Percentiles rank a stretch among this genome's conserved stretches.
Evolutionary conservation across 768 basidiomycete genomes (phyloP).

Genomic region (Termitomyces sp.): DNA sequence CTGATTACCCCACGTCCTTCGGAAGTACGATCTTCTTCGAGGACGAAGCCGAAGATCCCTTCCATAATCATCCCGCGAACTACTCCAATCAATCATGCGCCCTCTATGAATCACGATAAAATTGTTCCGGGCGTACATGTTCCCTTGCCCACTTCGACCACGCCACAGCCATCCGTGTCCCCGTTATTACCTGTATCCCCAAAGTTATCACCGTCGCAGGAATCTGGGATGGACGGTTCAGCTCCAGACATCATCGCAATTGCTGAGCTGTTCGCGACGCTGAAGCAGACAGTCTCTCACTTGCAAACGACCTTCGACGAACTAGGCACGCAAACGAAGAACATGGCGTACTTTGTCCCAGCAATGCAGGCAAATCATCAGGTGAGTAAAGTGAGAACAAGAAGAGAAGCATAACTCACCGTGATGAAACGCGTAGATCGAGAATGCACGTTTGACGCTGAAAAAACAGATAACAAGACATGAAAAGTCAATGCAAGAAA

Average conservation of each 20-base stretch:
- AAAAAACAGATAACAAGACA: slow-evolving; percentile 36
- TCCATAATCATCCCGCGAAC: slow-evolving; percentile 24
- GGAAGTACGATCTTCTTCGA: background rate
- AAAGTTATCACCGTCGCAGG: background rate
- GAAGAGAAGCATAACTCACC: slow-evolving; percentile 7
- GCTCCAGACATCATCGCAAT: slow-evolving; percentile 38
- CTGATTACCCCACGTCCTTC: slow-evolving; percentile 8
- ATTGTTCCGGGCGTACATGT: background rate
- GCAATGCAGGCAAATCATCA: slow-evolving; percentile 42
- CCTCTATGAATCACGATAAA: slow-evolving; percentile 1
- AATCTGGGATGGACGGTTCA: background rate
- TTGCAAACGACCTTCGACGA: slow-evolving; percentile 42
- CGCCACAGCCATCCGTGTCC: background rate
- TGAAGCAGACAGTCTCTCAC: slow-evolving; percentile 38
- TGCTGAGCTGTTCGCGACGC: slow-evolving; percentile 40
- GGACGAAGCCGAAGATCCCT: slow-evolving; percentile 18
- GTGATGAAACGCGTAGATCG: slow-evolving; percentile 30
- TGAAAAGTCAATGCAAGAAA: slow-evolving; percentile 31
- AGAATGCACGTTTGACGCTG: slow-evolving; percentile 32
- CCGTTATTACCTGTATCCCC: background rate
- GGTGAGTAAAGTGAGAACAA: slow-evolving; percentile 25
- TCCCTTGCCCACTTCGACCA: slow-evolving; percentile 2
- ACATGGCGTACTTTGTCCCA: slow-evolving; percentile 38
- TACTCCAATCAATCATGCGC: slow-evolving; percentile 10
- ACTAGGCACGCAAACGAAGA: slow-evolving; percentile 42